phyloP scores from a whole-genome alignment of 352 stramenopile genomes.

The Thalassiosira exigua region DNA sequence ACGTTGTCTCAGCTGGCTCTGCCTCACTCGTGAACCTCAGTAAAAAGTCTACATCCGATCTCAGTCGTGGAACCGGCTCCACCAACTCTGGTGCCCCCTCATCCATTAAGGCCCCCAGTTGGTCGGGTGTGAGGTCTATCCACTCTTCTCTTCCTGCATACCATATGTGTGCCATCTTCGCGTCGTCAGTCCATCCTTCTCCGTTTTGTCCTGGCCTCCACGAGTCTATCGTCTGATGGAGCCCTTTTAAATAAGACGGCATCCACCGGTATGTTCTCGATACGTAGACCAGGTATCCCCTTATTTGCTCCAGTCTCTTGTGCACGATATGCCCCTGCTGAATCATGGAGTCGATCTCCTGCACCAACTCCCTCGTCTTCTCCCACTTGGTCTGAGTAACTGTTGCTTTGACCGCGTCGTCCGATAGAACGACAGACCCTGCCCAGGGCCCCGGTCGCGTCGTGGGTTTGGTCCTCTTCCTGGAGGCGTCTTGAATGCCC shows the following conservation, averaged over 20 bases:
- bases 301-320: conserved; percentile 6
- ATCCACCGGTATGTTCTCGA: conserved; percentile 41
- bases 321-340: not conserved
- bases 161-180: too few relatives aligned
- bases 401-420: not conserved
- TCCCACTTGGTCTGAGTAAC: conserved; percentile 13
- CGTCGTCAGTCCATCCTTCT: conserved; percentile 43
- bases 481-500: conserved; percentile 8
- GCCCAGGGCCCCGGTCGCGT: conserved; percentile 6
- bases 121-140: not conserved
- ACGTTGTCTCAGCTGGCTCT: not conserved
- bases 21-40: not conserved
- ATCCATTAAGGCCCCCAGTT: not conserved
- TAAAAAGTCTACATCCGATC: not conserved
- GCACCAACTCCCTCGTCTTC: not conserved
- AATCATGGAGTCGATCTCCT: conserved; percentile 6
- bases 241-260: conserved; percentile 59
- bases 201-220: conserved; percentile 45
- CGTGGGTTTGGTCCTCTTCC: not conserved
- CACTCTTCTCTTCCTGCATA: not conserved
- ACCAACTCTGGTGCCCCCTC: not conserved
- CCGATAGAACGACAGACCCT: not conserved
- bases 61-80: not conserved
- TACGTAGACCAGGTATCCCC: conserved; percentile 54
- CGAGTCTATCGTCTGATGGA: conserved; percentile 59